Conservation (phyloP, 176 grass and related monocot genomes). For the Hsuehochloa calcarea region DNA sequence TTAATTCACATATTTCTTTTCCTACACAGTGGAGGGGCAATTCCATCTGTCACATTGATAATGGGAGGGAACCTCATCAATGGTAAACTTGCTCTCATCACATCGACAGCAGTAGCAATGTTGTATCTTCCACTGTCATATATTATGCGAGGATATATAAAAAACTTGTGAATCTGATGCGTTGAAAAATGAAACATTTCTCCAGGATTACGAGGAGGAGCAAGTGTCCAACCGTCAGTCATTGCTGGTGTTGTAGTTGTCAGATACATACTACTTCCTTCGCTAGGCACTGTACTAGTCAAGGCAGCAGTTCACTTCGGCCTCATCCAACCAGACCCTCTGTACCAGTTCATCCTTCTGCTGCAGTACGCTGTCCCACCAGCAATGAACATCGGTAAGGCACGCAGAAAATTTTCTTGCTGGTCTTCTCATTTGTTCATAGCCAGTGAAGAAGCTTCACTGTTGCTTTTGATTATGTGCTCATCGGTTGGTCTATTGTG, state of each 20-base stretch:
- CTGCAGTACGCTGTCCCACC: conserved; percentile 84
- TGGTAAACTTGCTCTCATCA: conserved; percentile 38
- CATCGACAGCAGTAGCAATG: background rate
- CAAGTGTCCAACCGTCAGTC: conserved; percentile 46
- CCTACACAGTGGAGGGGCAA: conserved; percentile 55
- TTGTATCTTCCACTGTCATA: background rate
- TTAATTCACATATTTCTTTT: background rate
- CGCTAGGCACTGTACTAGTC: conserved; percentile 52
- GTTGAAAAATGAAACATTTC: background rate
- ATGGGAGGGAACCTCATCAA: conserved; percentile 91
- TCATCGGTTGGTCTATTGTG: background rate
- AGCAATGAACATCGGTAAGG: conserved; percentile 81
- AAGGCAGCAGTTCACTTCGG: conserved; percentile 54
- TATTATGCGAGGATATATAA: too few relatives aligned
- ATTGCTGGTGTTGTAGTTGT: conserved; percentile 55
- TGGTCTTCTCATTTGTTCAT: background rate
- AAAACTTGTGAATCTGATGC: background rate
- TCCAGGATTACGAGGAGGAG: conserved; percentile 57
- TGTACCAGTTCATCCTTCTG: conserved; percentile 87
- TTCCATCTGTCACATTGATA: conserved; percentile 76
- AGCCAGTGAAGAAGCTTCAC: background rate
- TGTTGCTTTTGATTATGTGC: background rate
- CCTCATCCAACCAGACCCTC: conserved; percentile 60
- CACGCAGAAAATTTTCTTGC: background rate
- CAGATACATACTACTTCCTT: conserved; percentile 68